Base-by-base conservation (phyloP, 169 alveolate genomes). In the Plasmodium gonderi region DNA sequence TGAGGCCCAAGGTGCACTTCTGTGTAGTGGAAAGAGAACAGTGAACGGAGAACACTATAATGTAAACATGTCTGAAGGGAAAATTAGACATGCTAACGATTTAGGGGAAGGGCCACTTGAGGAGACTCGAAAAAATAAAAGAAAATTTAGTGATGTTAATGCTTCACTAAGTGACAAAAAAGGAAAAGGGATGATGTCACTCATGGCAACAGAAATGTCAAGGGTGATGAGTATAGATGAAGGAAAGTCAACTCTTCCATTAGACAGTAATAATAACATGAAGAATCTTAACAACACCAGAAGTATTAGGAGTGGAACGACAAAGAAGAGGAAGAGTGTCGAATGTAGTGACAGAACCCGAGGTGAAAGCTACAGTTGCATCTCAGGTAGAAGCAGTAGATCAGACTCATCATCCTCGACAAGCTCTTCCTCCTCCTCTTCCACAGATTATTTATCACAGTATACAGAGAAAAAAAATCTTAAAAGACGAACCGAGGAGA, bases 311-410 rank as follows among this genome's bases (percentile, higher is more conserved):
- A 1, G 12, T 1, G 69, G 23, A 8, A 54, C 69, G 0, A 1
- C 69, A 54, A 60, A 23, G 12, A 60, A 60, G 33, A 23, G 72
- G 72, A 60, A 5, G 1, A 36, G 40, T 1, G 9, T 36, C 40
- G 72, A 14, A 47, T 65, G 74, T 7, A 79, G 67, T 79, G 49
- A 33, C 17, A 23, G 54, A 36, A 75, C 20, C 11, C 38, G 67
- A 20, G 54, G 81, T 49, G 29, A 75, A 23, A 75, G 81, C 26
- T 38, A 23, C 81, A 17, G 81, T 5, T 23, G 81, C n/a, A 75
- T 2, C 3, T 60, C 72, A 4, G 72, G 26, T 7, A 36, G 29
- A 14, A 17, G n/a, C 11, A 36, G 26, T 36, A 29, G 26, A 23
- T 60, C 36, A 60, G 72, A 17, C 26, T 20, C 72, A 14, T 36